Conservation (phyloP, 352 stramenopile species). For the Globisporangium abappressorium region DNA sequence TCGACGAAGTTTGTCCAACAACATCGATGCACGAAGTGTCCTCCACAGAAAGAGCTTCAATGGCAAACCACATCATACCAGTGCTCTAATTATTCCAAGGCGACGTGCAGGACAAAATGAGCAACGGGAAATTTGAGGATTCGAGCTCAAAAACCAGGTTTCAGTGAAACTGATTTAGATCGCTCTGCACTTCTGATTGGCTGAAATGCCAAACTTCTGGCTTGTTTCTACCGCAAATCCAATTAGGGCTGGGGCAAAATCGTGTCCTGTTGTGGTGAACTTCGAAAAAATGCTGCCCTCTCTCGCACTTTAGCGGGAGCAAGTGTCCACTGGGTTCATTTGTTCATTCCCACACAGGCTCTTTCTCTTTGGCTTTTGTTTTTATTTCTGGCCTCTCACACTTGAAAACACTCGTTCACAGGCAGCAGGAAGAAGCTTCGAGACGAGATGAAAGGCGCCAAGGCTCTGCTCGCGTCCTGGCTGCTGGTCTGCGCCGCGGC, state of each 20-base stretch:
- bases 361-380: background rate
- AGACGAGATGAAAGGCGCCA: slow-evolving; percentile 16
- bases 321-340: slow-evolving; percentile 10
- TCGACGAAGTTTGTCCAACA: too few relatives aligned
- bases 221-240: background rate
- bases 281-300: background rate
- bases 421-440: background rate
- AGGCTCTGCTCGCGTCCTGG: slow-evolving; percentile 14
- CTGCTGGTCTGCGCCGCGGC: slow-evolving; percentile 15
- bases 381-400: slow-evolving; percentile 4
- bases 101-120: too few relatives aligned
- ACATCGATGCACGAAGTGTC: too few relatives aligned
- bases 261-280: background rate
- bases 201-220: background rate
- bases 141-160: background rate
- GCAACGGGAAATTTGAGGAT: background rate
- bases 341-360: background rate
- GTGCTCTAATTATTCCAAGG: too few relatives aligned
- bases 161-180: background rate
- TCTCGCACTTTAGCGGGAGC: slow-evolving; percentile 3
- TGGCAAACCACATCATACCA: too few relatives aligned
- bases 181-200: slow-evolving; percentile 4
- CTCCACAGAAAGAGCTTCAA: too few relatives aligned
- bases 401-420: slow-evolving; percentile 4
- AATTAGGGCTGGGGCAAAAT: slow-evolving; percentile 5